Base-by-base conservation (phyloP, 441 rosid species). In the Jatropha podagrica region DNA sequence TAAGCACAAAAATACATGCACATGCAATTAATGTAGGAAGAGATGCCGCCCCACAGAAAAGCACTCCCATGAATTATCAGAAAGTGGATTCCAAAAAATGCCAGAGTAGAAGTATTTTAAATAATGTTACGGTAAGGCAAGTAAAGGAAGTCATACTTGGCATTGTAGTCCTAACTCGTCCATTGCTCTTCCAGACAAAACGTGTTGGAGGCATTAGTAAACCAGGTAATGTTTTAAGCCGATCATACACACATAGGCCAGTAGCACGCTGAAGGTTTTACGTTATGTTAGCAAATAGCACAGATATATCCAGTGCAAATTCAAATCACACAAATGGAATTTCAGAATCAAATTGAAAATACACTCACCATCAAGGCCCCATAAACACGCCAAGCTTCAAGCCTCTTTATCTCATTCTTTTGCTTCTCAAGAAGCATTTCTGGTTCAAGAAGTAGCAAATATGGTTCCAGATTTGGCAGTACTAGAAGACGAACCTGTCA, bases 331-430 rank as follows among this genome's bases (percentile, higher is more conserved):
- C 42, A 23, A 15, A 42, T 23, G 38, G 4, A 64, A 9, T 26
- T 38, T 52, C 52, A 76, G n/a, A 68, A 46, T 65, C 65, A 68
- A 70, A 63, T 55, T 20, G 69, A 65, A 63, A n/a, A 72, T 40
- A 38, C 12, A 85, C 97, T 83, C 82, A 92, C 98, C 89, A 86
- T 76, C 85, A 95, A 82, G 67, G 95, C 97, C 68, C 97, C 95
- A 85, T 92, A 96, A 65, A 96, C 95, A 59, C 82, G 92, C 97
- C 99, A 92, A 77, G 97, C 99, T 85, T 93, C 98, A 64, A 83
- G 83, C 81, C 92, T 90, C 88, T 91, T 93, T 72, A 87, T 75
- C 84, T 86, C 94, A 82, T 92, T 93, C 84, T 90, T 93, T 82
- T 91, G 97, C 84, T 80, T 91, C 87, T 92, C 95, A 80, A 87